These are phyloP conservation scores for Phyllosticta citriasiana DNA, from an alignment of 2,329 filamentous ascomycete genomes.

Conservation along the genomic window DNA sequence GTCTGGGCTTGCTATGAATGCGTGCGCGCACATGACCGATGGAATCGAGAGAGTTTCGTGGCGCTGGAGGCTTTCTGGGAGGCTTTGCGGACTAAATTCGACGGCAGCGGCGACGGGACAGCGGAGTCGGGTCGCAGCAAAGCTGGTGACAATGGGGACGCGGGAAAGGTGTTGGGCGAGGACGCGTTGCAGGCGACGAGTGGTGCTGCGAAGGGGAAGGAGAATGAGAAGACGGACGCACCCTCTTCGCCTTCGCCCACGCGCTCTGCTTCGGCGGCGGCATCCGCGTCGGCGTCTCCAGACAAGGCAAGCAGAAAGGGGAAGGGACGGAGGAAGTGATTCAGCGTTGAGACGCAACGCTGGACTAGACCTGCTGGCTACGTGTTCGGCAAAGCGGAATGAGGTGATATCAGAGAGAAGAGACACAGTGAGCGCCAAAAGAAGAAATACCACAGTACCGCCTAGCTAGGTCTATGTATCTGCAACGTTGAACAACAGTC, in stretches of 20 bases:
- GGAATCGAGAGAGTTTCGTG: background rate
- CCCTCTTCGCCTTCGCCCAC: background rate
- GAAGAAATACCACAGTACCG: no score
- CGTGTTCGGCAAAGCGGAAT: no score
- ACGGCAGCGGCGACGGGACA: background rate
- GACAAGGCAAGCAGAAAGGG: background rate
- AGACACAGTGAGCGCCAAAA: no score
- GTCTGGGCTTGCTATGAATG: background rate
- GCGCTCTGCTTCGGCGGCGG: background rate
- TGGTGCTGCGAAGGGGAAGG: background rate
- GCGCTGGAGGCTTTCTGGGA: background rate
- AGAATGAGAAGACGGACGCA: background rate
- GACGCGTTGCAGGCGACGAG: background rate
- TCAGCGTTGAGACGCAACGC: no score
- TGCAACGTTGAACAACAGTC: no score
- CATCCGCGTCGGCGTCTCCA: background rate
- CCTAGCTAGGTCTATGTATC: no score
- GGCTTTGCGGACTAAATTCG: background rate
- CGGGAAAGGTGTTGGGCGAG: background rate
- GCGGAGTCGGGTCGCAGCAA: no score
- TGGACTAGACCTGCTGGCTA: no score
- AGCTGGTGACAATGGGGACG: background rate
- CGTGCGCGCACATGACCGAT: background rate
- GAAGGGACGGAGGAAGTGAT: no score
- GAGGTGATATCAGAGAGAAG: no score